Evolutionary conservation across 257 asterid species (phyloP), one percentile per base, ranked within the genome.

Genomic region (Dorcoceras hygrometricum): DNA sequence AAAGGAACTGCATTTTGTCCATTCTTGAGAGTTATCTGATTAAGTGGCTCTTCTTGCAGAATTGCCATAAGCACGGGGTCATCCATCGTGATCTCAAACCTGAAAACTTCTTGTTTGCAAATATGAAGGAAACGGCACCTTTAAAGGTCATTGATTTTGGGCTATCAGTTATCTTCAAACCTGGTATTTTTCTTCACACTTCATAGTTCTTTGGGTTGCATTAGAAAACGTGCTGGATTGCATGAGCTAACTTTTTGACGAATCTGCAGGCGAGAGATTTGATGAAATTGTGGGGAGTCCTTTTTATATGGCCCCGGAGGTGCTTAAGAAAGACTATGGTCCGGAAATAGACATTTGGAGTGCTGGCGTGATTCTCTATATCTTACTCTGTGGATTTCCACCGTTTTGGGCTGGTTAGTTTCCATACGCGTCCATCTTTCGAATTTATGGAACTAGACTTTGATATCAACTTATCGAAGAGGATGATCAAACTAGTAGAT

Each of bases 281-380:
- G 77, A 81, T 67, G 95, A 87, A 81, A 87, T 87, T 23, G 91
- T 87, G 7, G 95, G 95, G 53, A 87, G 95, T 65, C 95, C 91
- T 54, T 87, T 84, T 43, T 87, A 87, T 68, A 87, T 87, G 91
- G 95, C 95, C 19, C 95, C 95, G 0, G 95, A 87, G 75, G 91
- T 87, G 66, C 75, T 87, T 64, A 87, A 66, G 68, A 68, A 87
- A 64, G 81, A 78, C 67, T 87, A 87, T 28, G 95, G 95, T 39
- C 89, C 83, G 23, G 95, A 87, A 81, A 63, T 87, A 1, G 95
- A 87, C 16, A 81, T 87, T 23, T 83, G 95, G 95, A 87, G 95
- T 77, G 91, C 91, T 43, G 95, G 95, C 58, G 95, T 87, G 8
- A 76, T 87, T 73, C 91, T 87, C 39, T 87, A 87, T 75, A 87